Evolutionary conservation across 805 yeast species (phyloP), one percentile per base, ranked within the genome.

Genomic region (baker's yeast (Saccharomyces cerevisiae)): DNA sequence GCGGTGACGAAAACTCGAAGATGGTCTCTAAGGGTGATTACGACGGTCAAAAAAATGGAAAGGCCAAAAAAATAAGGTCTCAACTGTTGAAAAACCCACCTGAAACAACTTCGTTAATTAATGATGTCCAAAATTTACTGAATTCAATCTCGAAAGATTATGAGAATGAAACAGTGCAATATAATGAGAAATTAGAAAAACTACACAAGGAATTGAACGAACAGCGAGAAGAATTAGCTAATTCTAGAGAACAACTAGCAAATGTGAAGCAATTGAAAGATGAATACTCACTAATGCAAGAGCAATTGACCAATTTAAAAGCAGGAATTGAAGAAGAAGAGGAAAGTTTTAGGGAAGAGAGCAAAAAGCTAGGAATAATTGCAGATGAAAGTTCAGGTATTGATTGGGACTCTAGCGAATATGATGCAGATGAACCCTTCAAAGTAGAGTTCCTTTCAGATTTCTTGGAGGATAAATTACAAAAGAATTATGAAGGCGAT

Each of bases 371-470:
- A 22, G 75, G 71, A 36, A 55, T 67, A 30, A 59, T 65, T 1
- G 56, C 63, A 10, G 70, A 67, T 26, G 70, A 67, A 21, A 58
- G 66, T 2, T 50, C 60, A 2, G 65, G 61, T 6, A 62, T 65
- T 63, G 57, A 67, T 69, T 65, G 70, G 73, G 62, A 63, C 67
- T 59, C 76, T 70, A 84, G 83, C 27, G 82, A 78, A 54, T 85
- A 82, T 62, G 92, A 87, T 69, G 92, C 96, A 0, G 97, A 91
- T 70, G 92, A 88, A 64, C 96, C 97, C n/a, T 92, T 89, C 70
- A 78, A 86, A 50, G 79, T 89, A 10, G 76, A 79, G 64, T 75
- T 81, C 6, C 75, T 87, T 13, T 84, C 79, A 63, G 78, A 81
- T 43, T 77, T 76, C 58, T 69, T 87, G n/a, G 77, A 76, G 53